These are phyloP conservation scores for Eucalyptus tenuipes DNA, from an alignment of 345 rosid genomes.

Conservation along the genomic window DNA sequence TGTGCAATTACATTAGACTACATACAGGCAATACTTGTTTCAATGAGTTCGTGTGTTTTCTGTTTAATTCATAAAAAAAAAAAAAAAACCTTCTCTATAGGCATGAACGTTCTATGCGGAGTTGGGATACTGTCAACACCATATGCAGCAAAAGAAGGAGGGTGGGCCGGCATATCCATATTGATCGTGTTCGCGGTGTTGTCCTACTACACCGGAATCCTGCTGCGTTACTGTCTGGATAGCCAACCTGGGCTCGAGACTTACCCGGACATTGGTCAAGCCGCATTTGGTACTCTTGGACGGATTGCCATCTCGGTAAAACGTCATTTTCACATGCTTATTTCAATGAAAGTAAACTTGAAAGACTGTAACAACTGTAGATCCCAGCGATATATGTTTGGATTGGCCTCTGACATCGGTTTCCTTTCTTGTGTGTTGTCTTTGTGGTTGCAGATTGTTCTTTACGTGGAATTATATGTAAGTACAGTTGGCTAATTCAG, in stretches of 20 bases:
- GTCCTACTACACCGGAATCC: slow-evolving; percentile 85
- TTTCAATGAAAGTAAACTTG: background rate
- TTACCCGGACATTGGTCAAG: slow-evolving; percentile 93
- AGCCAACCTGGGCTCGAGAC: slow-evolving; percentile 81
- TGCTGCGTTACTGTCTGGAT: slow-evolving; percentile 75
- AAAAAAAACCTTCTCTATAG: slow-evolving; percentile 11
- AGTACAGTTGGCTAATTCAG: slow-evolving; percentile 28
- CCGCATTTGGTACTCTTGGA: slow-evolving; percentile 74
- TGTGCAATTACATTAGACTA: background rate
- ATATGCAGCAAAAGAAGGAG: slow-evolving; percentile 88
- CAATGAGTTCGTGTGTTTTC: background rate
- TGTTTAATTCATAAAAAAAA: background rate
- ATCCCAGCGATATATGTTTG: background rate
- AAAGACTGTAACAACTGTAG: background rate
- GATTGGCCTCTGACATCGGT: background rate
- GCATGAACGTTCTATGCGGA: slow-evolving; percentile 90
- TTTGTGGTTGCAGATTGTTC: slow-evolving; percentile 46
- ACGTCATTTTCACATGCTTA: background rate
- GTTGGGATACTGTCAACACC: slow-evolving; percentile 93
- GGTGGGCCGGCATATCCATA: slow-evolving; percentile 70
- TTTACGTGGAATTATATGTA: slow-evolving; percentile 83
- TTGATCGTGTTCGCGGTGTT: slow-evolving; percentile 51
- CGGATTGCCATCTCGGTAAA: slow-evolving; percentile 68
- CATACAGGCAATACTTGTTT: background rate
- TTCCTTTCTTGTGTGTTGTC: background rate